Evolutionary conservation across 768 basidiomycete genomes (phyloP).

Genomic region (Pleurotus sapidus): DNA sequence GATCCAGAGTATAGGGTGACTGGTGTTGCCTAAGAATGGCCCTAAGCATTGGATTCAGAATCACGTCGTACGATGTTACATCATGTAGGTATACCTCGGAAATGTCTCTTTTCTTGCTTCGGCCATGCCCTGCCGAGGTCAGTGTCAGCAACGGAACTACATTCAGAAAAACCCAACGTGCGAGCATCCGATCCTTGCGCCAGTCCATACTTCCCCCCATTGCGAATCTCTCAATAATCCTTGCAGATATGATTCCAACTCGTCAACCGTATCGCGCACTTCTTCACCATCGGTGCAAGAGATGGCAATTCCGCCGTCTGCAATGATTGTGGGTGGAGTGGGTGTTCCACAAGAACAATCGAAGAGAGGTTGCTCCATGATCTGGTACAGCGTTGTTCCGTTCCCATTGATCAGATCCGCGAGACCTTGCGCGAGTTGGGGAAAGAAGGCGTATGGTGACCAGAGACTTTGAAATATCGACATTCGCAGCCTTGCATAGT

Average conservation of each 20-base stretch:
- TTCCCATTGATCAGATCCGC: slow-evolving; percentile 23
- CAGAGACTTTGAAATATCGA: slow-evolving; percentile 19
- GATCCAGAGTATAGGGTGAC: slow-evolving; percentile 34
- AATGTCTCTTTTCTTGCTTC: neutral
- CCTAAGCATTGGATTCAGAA: slow-evolving; percentile 16
- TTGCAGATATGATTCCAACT: slow-evolving; percentile 9
- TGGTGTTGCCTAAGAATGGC: slow-evolving; percentile 34
- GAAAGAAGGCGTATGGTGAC: slow-evolving; percentile 15
- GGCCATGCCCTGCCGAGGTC: neutral
- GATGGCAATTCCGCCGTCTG: slow-evolving; percentile 13
- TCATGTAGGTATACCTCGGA: neutral
- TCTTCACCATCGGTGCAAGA: slow-evolving; percentile 17
- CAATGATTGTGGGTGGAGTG: neutral
- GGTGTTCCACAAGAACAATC: neutral
- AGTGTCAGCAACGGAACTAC: neutral
- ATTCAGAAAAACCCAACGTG: slow-evolving; percentile 4
- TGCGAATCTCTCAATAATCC: slow-evolving; percentile 10
- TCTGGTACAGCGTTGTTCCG: slow-evolving; percentile 13
- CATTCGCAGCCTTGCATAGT: slow-evolving; percentile 15
- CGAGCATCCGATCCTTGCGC: slow-evolving; percentile 15
- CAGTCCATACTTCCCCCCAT: slow-evolving; percentile 16
- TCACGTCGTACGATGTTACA: neutral
- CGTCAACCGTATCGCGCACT: slow-evolving; percentile 13
- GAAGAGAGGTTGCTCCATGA: neutral
- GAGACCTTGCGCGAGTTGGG: slow-evolving; percentile 15